Evolutionary conservation across 1,284 basidiomycete species (phyloP), one percentile per base, ranked within the genome.

Genomic region (Leccinum pseudoinsigne): DNA sequence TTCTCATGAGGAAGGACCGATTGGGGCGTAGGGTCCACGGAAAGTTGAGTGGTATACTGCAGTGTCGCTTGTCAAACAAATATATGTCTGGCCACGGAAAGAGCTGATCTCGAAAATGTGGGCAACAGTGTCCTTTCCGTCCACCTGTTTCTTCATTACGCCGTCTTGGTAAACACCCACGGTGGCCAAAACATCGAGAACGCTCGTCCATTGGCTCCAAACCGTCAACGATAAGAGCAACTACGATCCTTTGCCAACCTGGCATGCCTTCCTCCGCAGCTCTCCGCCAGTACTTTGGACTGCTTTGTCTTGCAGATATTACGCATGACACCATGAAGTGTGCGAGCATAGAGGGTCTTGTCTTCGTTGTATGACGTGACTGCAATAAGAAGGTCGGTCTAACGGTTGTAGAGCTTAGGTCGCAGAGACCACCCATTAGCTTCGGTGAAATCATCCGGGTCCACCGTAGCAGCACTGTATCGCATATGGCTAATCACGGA

Each of bases 291-390:
- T 94, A 98, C 76, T 97, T 97, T 66, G 31, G 94, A 96, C 71
- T 90, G 88, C 76, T 96, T 97, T 57, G 94, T 95, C 80, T 94
- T 96, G 86, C 95, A 97, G 68, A 4, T 97, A 78, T 99, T 99
- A 69, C 96, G 78, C 95, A 98, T 98, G 73, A 98, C 92, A 67
- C 94, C 93, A 72, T 98, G 95, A 56, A 98, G 80, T 1, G 95
- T 98, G 66, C 95, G 89, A 21, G 94, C 89, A 71, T 97, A 96
- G 11, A 98, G 85, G 4, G 90, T 91, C 80, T 98, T 97, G 83
- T 98, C 95, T 79, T 93, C 92, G 66, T 94, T 93, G 77, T 94
- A 94, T 3, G 89, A 92, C 1, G 94, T 95, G 68, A 95, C 89
- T 3, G 93, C 93, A 68, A 99, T 97, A 50, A 98, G 84, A 6